Evolutionary conservation across 2,329 filamentous ascomycete genomes (phyloP).

Genomic region (Delphinella strobiligena): DNA sequence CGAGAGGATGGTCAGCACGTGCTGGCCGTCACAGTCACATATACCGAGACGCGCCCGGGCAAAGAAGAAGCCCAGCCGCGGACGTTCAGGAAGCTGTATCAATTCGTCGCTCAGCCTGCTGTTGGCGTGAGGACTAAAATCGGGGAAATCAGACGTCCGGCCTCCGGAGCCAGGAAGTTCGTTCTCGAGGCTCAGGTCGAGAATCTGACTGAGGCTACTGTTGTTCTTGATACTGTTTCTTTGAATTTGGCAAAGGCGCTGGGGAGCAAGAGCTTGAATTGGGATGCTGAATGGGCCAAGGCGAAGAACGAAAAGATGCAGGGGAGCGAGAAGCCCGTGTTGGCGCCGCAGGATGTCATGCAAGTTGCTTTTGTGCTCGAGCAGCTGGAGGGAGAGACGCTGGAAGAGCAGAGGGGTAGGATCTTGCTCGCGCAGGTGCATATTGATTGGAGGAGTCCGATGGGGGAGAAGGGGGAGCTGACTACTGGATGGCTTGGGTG

Average conservation of each 20-base stretch:
- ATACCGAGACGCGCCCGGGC: constrained; percentile 64
- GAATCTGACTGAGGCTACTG: constrained; percentile 75
- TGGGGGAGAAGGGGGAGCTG: constrained; percentile 80
- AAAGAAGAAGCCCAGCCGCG: constrained; percentile 49
- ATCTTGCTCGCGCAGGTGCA: constrained; percentile 68
- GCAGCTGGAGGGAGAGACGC: constrained; percentile 37
- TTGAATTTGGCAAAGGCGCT: constrained; percentile 19
- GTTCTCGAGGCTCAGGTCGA: constrained; percentile 89
- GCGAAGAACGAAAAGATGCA: constrained; percentile 3
- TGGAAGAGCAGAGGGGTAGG: constrained; percentile 31
- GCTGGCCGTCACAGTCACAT: constrained; percentile 83
- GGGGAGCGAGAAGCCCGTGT: constrained; percentile 26
- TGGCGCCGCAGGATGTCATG: constrained; percentile 51
- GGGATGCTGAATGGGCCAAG: constrained; percentile 10
- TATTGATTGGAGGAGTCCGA: constrained; percentile 77
- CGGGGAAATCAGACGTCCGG: constrained; percentile 39
- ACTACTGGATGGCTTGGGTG: constrained; percentile 60
- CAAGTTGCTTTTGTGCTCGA: constrained; percentile 54
- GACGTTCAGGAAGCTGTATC: constrained; percentile 90
- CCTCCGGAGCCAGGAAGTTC: constrained; percentile 34
- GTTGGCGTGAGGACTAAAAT: constrained; percentile 86
- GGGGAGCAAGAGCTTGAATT: constrained; percentile 18
- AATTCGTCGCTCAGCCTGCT: constrained; percentile 85
- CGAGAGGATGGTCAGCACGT: constrained; percentile 93
- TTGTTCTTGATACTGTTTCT: constrained; percentile 56